These are phyloP conservation scores for Amaranthus palmeri DNA, from an alignment of 148 eudicot genomes.

Conservation along the genomic window DNA sequence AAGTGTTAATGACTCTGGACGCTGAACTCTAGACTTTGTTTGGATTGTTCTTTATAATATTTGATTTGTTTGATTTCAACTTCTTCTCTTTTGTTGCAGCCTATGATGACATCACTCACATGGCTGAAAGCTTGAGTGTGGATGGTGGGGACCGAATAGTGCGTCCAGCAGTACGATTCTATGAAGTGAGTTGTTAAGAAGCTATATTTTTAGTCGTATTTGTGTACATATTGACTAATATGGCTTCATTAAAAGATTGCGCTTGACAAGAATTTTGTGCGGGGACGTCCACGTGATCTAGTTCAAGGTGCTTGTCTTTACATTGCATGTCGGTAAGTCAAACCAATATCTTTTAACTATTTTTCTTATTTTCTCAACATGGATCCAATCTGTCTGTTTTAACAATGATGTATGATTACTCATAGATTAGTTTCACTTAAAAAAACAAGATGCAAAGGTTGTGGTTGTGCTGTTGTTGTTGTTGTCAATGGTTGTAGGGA, in stretches of 20 bases:
- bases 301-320: slow-evolving; percentile 82
- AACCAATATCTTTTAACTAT: not conserved
- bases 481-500: not conserved
- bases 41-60: not conserved
- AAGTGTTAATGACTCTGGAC: too few species aligned
- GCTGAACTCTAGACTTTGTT: not conserved
- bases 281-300: slow-evolving; percentile 69
- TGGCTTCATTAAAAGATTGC: slow-evolving; percentile 52
- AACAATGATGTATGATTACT: not conserved
- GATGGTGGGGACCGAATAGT: slow-evolving; percentile 52
- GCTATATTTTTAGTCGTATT: not conserved
- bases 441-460: not conserved
- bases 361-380: slow-evolving; percentile 1
- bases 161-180: slow-evolving; percentile 50
- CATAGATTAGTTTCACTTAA: not conserved
- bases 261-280: slow-evolving; percentile 55
- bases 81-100: slow-evolving; percentile 36
- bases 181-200: slow-evolving; percentile 36
- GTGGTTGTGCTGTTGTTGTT: not conserved
- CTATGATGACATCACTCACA: slow-evolving; percentile 24
- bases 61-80: slow-evolving; percentile 7
- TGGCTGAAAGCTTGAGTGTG: slow-evolving; percentile 47
- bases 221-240: slow-evolving; percentile 5
- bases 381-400: not conserved
- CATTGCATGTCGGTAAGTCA: slow-evolving; percentile 67